These are phyloP conservation scores for Calendula officinalis DNA, from an alignment of 129 eudicot species.

Conservation along the genomic window DNA sequence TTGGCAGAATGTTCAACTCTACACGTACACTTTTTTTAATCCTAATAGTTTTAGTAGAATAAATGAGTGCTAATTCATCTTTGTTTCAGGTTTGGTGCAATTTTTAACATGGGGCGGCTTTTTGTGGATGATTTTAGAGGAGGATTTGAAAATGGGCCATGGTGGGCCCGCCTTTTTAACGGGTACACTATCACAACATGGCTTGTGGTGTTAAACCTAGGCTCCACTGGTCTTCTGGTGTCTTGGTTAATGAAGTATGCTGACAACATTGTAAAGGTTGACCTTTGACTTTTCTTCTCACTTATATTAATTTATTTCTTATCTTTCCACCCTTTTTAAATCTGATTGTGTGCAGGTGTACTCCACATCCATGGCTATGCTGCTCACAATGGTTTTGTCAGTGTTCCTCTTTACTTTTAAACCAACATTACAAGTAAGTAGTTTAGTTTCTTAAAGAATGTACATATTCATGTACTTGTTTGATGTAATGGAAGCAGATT, in stretches of 20 bases:
- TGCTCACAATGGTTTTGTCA: slow-evolving; percentile 84
- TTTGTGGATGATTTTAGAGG: slow-evolving; percentile 80
- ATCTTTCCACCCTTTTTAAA: not conserved
- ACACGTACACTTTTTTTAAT: slow-evolving; percentile 55
- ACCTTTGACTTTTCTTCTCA: not conserved
- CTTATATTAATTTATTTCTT: not conserved
- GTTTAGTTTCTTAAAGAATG: not conserved
- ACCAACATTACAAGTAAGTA: slow-evolving; percentile 82
- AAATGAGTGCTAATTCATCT: not conserved
- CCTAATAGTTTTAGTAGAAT: not conserved
- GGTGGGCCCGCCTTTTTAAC: slow-evolving; percentile 85
- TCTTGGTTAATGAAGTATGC: slow-evolving; percentile 99
- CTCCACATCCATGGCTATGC: slow-evolving; percentile 98
- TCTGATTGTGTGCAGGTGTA: slow-evolving; percentile 56
- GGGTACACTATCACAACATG: slow-evolving; percentile 86
- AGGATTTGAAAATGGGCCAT: slow-evolving; percentile 86
- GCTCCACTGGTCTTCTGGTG: slow-evolving; percentile 85
- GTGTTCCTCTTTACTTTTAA: slow-evolving; percentile 74
- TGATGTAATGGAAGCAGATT: not conserved
- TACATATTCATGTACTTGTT: slow-evolving; percentile 1
- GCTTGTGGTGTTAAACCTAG: slow-evolving; percentile 90
- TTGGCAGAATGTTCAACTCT: slow-evolving; percentile 95
- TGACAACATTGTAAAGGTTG: slow-evolving; percentile 93
- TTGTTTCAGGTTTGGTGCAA: slow-evolving; percentile 70
- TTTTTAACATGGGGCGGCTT: slow-evolving; percentile 83